Evolutionary conservation across 164 flowering plant species (phyloP).

Genomic region (Liriodendron chinense): DNA sequence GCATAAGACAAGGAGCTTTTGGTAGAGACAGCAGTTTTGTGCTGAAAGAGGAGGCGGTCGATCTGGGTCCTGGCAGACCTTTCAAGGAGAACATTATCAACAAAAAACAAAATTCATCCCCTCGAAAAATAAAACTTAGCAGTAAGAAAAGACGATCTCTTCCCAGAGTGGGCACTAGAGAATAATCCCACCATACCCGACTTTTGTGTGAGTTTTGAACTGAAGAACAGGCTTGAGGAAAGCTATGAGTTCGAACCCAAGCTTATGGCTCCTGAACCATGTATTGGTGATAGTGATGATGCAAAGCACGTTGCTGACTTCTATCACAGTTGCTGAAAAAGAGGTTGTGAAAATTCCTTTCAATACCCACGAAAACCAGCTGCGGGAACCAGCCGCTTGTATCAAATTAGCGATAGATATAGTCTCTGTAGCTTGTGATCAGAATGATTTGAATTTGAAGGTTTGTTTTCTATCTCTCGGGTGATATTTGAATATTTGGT

Average conservation of each 20-base stretch:
- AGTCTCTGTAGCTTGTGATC: conserved; percentile 10
- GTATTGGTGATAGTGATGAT: conserved; percentile 9
- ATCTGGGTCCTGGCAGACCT: conserved; percentile 19
- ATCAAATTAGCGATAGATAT: conserved; percentile 7
- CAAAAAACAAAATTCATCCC: conserved; percentile 21
- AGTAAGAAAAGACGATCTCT: conserved; percentile 25
- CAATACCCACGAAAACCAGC: conserved; percentile 11
- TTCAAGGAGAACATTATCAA: conserved; percentile 12
- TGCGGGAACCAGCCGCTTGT: conserved; percentile 15
- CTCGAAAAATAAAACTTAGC: conserved; percentile 26
- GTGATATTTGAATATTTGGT: background rate
- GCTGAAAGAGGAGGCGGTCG: conserved; percentile 22
- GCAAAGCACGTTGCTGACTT: conserved; percentile 15
- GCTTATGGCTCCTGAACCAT: conserved; percentile 8
- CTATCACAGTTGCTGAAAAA: conserved; percentile 4
- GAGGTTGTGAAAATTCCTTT: conserved; percentile 10
- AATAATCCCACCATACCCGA: conserved; percentile 18
- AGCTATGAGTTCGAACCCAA: conserved; percentile 20
- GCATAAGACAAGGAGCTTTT: conserved; percentile 20
- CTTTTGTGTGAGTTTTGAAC: conserved; percentile 14
- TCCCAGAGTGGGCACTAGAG: conserved; percentile 11
- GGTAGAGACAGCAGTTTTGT: conserved; percentile 25
- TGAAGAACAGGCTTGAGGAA: conserved; percentile 14
- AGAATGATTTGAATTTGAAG: conserved; percentile 24
- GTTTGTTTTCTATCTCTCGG: conserved; percentile 21